Conservation (phyloP, 441 rosid genomes). For the Daphne laureola region DNA sequence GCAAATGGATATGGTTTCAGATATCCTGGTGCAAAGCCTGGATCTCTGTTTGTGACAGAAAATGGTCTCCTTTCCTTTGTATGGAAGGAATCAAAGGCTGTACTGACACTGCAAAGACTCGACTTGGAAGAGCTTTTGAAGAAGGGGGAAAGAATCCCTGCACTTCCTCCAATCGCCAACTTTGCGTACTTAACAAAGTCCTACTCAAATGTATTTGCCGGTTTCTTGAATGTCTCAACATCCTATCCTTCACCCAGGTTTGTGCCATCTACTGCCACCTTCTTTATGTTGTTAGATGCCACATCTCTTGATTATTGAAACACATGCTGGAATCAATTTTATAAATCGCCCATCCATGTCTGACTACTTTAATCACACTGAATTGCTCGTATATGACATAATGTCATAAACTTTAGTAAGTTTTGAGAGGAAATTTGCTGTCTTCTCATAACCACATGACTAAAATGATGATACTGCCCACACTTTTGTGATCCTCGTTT, state of each 20-base stretch:
- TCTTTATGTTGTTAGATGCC: no score
- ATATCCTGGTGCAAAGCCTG: constrained; percentile 84
- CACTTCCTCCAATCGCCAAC: constrained; percentile 58
- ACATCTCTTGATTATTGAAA: no score
- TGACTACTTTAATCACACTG: no score
- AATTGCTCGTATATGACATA: no score
- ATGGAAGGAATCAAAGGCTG: constrained; percentile 72
- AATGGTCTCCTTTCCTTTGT: constrained; percentile 66
- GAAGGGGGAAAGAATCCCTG: constrained; percentile 65
- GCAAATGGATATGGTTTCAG: constrained; percentile 87
- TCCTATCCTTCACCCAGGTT: constrained; percentile 45
- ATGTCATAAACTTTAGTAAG: no score
- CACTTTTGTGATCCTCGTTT: no score
- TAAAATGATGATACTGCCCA: no score
- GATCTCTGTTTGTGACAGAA: constrained; percentile 53
- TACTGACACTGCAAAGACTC: constrained; percentile 76
- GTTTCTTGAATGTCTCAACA: constrained; percentile 37
- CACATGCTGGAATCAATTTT: no score
- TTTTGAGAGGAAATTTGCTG: no score
- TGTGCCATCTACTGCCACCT: constrained; percentile 1
- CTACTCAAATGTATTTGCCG: constrained; percentile 73
- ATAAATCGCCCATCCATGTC: no score
- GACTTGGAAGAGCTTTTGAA: constrained; percentile 60
- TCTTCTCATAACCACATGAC: no score
- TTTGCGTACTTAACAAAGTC: constrained; percentile 80